These are phyloP conservation scores for Hyaloscypha variabilis DNA, from an alignment of 495 filamentous ascomycete genomes.

Conservation along the genomic window DNA sequence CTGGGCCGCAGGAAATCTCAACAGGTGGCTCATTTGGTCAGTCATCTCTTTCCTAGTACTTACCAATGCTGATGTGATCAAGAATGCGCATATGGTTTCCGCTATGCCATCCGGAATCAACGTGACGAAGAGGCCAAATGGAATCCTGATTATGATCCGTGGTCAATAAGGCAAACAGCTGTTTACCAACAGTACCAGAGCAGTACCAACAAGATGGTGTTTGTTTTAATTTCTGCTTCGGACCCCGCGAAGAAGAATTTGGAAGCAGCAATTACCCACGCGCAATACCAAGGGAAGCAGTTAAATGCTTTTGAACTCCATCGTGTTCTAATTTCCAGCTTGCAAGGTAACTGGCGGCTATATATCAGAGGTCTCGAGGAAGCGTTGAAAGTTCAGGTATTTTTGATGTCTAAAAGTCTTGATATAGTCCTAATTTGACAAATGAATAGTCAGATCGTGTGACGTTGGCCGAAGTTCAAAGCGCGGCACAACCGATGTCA, in stretches of 20 bases:
- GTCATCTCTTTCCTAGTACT: background rate
- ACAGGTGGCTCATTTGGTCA: conserved; percentile 20
- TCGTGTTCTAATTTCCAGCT: conserved; percentile 19
- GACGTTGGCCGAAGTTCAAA: conserved; percentile 16
- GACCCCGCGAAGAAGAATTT: conserved; percentile 10
- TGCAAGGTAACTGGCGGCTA: conserved; percentile 26
- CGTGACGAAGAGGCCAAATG: conserved; percentile 1
- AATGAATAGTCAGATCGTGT: conserved; percentile 13
- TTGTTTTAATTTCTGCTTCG: conserved; percentile 34
- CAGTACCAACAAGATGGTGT: conserved; percentile 23
- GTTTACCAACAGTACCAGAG: conserved; percentile 32
- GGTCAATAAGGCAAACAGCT: conserved; percentile 38
- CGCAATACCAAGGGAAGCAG: background rate
- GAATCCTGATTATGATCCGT: conserved; percentile 27
- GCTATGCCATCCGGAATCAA: conserved; percentile 33
- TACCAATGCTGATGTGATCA: background rate
- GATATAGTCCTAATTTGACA: background rate
- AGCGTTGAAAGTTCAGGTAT: conserved; percentile 18
- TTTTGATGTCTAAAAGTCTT: background rate
- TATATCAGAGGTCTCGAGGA: conserved; percentile 26
- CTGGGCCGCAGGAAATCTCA: background rate
- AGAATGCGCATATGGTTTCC: conserved; percentile 35
- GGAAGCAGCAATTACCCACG: conserved; percentile 15
- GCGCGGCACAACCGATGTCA: conserved; percentile 9
- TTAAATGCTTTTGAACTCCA: conserved; percentile 30